A percentile compares a stretch with the other conserved stretches of the same genome.
These are phyloP conservation scores for Oxytropis ochrocephala DNA, from an alignment of 306 rosid genomes.

Conservation along the genomic window DNA sequence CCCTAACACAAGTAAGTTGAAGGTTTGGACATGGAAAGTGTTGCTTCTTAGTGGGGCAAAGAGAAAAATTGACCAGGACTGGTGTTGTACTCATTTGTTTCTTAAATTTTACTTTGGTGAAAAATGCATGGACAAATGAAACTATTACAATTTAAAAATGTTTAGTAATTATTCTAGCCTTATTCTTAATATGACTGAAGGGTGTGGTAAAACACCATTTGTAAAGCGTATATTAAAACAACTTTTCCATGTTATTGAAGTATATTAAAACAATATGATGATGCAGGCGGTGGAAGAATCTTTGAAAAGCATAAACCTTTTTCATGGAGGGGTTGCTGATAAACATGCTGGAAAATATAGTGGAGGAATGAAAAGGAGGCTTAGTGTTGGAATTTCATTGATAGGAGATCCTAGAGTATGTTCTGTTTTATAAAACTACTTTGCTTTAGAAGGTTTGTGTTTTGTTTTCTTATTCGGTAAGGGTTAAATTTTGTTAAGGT, in stretches of 20 bases:
- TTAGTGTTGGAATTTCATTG: constrained; percentile 83
- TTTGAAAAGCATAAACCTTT: constrained; percentile 66
- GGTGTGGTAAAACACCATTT: background rate
- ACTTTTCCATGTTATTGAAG: too few species aligned
- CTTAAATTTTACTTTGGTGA: background rate
- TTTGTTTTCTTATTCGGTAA: background rate
- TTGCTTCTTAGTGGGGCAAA: background rate
- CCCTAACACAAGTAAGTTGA: constrained; percentile 58
- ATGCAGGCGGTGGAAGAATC: constrained; percentile 95
- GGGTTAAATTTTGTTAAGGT: constrained; percentile 38
- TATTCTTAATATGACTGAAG: background rate
- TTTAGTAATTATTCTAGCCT: background rate
- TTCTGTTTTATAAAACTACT: background rate
- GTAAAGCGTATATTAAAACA: background rate
- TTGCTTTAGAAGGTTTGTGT: background rate
- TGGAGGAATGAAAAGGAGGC: constrained; percentile 98
- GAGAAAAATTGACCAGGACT: background rate
- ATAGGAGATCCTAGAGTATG: constrained; percentile 80
- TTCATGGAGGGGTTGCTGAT: constrained; percentile 73
- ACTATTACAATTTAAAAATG: background rate
- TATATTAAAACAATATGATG: background rate
- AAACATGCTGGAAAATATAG: constrained; percentile 81
- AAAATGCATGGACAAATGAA: background rate
- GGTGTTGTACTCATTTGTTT: background rate
- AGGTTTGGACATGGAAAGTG: background rate